A percentile compares a stretch with the other conserved stretches of the same genome.
phyloP scores from a whole-genome alignment of 2,329 filamentous ascomycete genomes.

The Plectosphaerella plurivora region DNA sequence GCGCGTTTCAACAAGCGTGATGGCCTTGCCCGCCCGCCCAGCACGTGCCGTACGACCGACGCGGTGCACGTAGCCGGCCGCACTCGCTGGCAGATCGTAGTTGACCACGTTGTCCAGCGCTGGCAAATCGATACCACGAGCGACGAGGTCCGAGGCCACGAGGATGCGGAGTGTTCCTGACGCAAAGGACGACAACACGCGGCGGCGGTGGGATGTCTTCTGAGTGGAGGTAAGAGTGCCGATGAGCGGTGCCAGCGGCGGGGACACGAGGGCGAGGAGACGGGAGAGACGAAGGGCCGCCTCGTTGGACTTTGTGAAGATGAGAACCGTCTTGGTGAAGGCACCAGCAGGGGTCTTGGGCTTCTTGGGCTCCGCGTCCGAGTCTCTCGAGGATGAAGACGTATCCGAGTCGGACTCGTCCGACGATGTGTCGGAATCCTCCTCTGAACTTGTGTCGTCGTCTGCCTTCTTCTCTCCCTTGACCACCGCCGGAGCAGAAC shows the following conservation, averaged over 20 bases:
- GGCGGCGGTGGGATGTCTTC: slow-evolving; percentile 65
- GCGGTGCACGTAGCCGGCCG: slow-evolving; percentile 83
- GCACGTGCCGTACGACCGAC: slow-evolving; percentile 88
- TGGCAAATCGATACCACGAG: slow-evolving; percentile 80
- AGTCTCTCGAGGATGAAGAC: slow-evolving; percentile 21
- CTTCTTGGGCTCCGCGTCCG: slow-evolving; percentile 23
- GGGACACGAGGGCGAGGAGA: slow-evolving; percentile 65
- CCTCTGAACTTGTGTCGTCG: slow-evolving; percentile 27
- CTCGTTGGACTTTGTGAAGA: slow-evolving; percentile 91
- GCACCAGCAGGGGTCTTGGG: slow-evolving; percentile 9
- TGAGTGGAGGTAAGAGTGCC: slow-evolving; percentile 75
- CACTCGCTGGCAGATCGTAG: slow-evolving; percentile 81
- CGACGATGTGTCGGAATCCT: slow-evolving; percentile 27
- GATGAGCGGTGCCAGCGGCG: slow-evolving; percentile 50
- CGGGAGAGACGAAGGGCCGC: slow-evolving; percentile 81
- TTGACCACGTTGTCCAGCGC: slow-evolving; percentile 82
- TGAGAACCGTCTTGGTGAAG: slow-evolving; percentile 52
- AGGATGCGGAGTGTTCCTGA: slow-evolving; percentile 64
- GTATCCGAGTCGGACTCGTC: slow-evolving; percentile 27
- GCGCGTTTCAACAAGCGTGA: slow-evolving; percentile 77
- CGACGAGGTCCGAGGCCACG: slow-evolving; percentile 89
- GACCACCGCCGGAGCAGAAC: slow-evolving; percentile 10
- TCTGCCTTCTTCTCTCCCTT: slow-evolving; percentile 7
- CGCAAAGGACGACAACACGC: slow-evolving; percentile 63
- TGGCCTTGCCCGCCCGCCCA: slow-evolving; percentile 69